Percentiles rank a stretch among this genome's conserved stretches.
These are phyloP conservation scores for Polychaeton citri DNA, from an alignment of 2,329 filamentous ascomycete species.

Conservation along the genomic window DNA sequence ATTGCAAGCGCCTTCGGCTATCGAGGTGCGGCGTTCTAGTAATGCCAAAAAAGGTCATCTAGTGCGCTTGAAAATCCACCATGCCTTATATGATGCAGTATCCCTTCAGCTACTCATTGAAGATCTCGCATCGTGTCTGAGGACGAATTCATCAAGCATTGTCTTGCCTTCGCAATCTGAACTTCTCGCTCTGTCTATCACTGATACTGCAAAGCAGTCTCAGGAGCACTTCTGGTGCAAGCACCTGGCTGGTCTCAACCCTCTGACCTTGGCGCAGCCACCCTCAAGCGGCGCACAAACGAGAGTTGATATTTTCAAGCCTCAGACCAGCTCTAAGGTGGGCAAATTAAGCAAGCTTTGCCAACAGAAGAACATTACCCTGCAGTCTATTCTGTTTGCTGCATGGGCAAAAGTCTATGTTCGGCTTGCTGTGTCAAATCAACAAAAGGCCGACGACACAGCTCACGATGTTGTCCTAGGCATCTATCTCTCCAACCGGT, in stretches of 20 bases:
- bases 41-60: too few relatives aligned
- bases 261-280: slow-evolving; percentile 7
- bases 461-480: slow-evolving; percentile 49
- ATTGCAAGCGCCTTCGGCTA: too few relatives aligned
- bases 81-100: slow-evolving; percentile 78
- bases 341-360: slow-evolving; percentile 29
- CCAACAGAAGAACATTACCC: slow-evolving; percentile 43
- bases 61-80: slow-evolving; percentile 51
- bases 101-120: slow-evolving; percentile 55
- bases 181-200: slow-evolving; percentile 25
- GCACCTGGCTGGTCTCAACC: slow-evolving; percentile 27
- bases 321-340: slow-evolving; percentile 32
- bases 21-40: too few relatives aligned
- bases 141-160: slow-evolving; percentile 5
- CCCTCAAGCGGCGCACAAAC: slow-evolving; percentile 9
- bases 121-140: slow-evolving; percentile 34
- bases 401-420: slow-evolving; percentile 46
- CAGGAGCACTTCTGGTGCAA: slow-evolving; percentile 37
- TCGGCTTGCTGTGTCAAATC: slow-evolving; percentile 8
- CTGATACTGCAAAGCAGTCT: slow-evolving; percentile 1
- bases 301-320: slow-evolving; percentile 34
- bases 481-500: slow-evolving; percentile 71
- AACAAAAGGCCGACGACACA: background rate
- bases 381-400: slow-evolving; percentile 67
- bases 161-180: slow-evolving; percentile 23